A percentile compares a stretch with the other conserved stretches of the same genome.
These are phyloP conservation scores for Clarireedia homoeocarpa DNA, from an alignment of 2,329 filamentous ascomycete species.

Conservation along the genomic window DNA sequence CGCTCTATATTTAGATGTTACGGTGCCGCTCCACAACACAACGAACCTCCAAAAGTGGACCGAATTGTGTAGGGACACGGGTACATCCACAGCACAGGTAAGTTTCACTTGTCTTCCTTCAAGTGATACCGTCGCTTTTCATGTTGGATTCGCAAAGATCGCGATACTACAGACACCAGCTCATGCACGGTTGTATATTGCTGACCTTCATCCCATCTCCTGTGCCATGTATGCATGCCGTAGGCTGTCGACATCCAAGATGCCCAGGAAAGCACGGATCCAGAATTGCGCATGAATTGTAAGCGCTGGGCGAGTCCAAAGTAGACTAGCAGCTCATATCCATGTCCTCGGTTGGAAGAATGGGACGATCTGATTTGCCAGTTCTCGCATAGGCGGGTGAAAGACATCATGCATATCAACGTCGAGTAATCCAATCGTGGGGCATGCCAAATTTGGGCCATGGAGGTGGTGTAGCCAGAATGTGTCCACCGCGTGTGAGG, in stretches of 20 bases:
- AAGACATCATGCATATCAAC: constrained; percentile 13
- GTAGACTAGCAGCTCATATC: constrained; percentile 3
- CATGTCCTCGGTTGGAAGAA: not conserved
- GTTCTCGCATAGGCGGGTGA: not conserved
- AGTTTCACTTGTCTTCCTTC: too few relatives aligned
- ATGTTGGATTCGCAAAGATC: not conserved
- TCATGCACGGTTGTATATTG: not conserved
- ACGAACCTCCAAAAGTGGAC: too few relatives aligned
- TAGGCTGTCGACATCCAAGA: not conserved
- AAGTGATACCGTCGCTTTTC: not conserved
- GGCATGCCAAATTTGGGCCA: constrained; percentile 20
- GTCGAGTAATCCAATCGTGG: constrained; percentile 13
- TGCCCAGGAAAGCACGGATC: not conserved
- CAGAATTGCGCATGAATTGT: not conserved
- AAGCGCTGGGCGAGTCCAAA: constrained; percentile 4
- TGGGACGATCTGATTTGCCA: not conserved
- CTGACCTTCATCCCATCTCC: not conserved
- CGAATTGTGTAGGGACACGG: too few relatives aligned
- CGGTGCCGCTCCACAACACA: not conserved
- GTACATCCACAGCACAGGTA: too few relatives aligned
- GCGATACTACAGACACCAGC: not conserved
- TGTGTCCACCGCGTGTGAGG: not conserved
- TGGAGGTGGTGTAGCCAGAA: not conserved
- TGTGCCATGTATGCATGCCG: not conserved
- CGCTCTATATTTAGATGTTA: constrained; percentile 1